Evolutionary conservation across 257 asterid species (phyloP), one percentile per base, ranked within the genome.

Genomic region (Nicotiana obtusifolia): DNA sequence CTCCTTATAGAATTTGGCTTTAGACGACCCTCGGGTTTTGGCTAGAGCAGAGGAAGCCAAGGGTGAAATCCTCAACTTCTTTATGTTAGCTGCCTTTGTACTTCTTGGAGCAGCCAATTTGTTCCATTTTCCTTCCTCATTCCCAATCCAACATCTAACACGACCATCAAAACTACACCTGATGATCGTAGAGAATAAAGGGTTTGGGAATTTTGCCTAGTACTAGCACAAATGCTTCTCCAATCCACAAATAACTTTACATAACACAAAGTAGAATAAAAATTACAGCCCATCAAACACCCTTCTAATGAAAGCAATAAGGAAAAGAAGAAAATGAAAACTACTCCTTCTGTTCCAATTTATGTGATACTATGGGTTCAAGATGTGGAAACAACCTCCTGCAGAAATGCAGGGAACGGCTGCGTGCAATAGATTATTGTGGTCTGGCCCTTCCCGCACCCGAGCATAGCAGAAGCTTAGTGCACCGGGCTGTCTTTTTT

Each of bases 1-100:
- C 97, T 93, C 91, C 90, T 90, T 86, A 81, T 92, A 93, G 83
- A 89, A 85, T 75, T 86, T 78, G 83, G 92, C 90, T 79, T 83
- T 87, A 19, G 92, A 86, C 24, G 92, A 85, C 85, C 77, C 82
- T 65, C 37, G 85, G 10, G 91, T 87, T 79, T 90, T 88, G 5
- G 88, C 87, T 82, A 88, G 71, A 85, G 91, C 91, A 82, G 93
- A 89, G 59, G 91, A 83, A 88, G 95, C 95, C 88, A 85, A 81
- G 83, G 97, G 93, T 7, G 94, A 92, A 89, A 89, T 64, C 85
- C 85, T 77, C 87, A 84, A 71, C 82, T 87, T 88, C 91, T 80
- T 87, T 83, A 87, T 90, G 88, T 86, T 90, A 64, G 86, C 76
- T 10, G 90, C 90, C 88, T 85, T 88, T 83, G 84, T 83, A 84